Base-by-base conservation (phyloP, 352 stramenopile genomes). In the Lagenidium sp. region DNA sequence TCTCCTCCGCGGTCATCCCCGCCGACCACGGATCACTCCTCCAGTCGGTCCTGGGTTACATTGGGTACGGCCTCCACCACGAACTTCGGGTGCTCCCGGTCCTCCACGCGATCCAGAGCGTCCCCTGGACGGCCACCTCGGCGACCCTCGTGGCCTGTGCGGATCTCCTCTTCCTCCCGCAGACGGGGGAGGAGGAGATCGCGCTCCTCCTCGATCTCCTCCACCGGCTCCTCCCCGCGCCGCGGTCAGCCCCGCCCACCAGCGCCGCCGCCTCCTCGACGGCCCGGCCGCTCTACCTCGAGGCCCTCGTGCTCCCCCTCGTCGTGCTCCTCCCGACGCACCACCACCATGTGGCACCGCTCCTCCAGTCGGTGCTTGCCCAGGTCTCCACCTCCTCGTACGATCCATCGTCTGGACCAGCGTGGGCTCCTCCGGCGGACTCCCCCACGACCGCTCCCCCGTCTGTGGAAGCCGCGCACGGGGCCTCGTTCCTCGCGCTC, bases 241-340 rank as follows among this genome's bases (percentile, higher is more conserved):
- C 26, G 38, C 30, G 6, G 25, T 35, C 16, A 22, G 47, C 4
- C 19, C 35, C 42, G 25, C 20, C 15, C 15, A 7, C 34, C 3
- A 28, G 28, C 28, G 28, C 8, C 28, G 28, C 28, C 8, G 15
- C 8, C 28, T 15, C 8, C 15, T 32, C 28, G 28, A 13, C 28
- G 12, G 4, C 68, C 72, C 3, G 25, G 4, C 19, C 63, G n/a
- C n/a, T 84, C 1, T 83, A 82, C 39, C 59, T 82, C 4, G 77
- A 87, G 41, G 63, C 56, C 16, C 55, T 90, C 0, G 21, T 86
- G 31, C 29, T 85, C 6, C 71, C 77, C 15, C 44, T 90, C 7
- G 52, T 82, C 6, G 63, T 57, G 4, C 53, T 81, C 41, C 31
- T 85, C 32, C 37, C 65, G 2, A 54, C 50, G 4, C 62, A 77